These are phyloP conservation scores for Leishmania tarentolae DNA, from an alignment of 208 protist genomes.

Conservation along the genomic window DNA sequence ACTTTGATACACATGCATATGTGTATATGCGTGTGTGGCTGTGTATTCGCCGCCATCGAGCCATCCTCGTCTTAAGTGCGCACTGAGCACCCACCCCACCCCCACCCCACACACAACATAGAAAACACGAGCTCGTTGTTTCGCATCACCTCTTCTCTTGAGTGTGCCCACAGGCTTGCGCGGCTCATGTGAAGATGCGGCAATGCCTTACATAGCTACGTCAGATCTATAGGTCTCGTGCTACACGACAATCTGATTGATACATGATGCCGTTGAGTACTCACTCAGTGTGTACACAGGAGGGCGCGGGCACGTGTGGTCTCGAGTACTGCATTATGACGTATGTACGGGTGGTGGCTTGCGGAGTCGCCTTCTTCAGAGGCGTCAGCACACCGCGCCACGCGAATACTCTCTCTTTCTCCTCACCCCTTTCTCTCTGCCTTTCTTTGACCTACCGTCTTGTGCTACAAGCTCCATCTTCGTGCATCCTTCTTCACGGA, in stretches of 20 bases:
- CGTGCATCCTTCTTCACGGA: background rate
- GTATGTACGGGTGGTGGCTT: background rate
- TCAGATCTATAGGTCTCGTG: background rate
- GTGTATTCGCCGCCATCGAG: background rate
- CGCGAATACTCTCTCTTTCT: background rate
- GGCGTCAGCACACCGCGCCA: background rate
- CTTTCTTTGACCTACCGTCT: background rate
- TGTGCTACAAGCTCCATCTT: background rate
- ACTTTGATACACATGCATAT: too few relatives aligned
- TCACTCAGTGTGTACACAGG: background rate
- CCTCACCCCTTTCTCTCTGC: background rate
- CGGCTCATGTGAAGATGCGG: background rate
- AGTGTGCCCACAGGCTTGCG: background rate
- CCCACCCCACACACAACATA: background rate
- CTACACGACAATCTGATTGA: background rate
- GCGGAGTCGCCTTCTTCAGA: background rate
- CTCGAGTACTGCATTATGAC: background rate
- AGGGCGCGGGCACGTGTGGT: background rate
- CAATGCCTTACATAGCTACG: background rate
- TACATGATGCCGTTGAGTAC: background rate
- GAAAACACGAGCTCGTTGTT: background rate
- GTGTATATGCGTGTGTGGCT: too few relatives aligned
- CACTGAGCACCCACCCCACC: too few relatives aligned
- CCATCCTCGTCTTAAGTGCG: background rate
- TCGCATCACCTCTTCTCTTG: background rate